phyloP scores from a whole-genome alignment of 2,329 filamentous ascomycete species.

The Byssoonygena ceratinophila region DNA sequence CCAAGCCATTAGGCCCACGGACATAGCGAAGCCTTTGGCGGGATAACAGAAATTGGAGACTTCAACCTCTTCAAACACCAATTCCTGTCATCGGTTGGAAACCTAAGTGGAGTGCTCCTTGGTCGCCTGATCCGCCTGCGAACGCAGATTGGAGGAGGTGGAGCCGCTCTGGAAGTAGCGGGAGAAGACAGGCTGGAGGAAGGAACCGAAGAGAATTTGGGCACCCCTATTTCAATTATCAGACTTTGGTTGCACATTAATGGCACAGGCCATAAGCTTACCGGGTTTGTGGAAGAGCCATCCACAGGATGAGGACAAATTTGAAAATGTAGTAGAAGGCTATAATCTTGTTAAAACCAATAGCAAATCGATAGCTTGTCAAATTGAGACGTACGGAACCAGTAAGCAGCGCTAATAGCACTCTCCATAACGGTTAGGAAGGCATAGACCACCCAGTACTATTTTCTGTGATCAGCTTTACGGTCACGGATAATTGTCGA shows the following conservation, averaged over 20 bases:
- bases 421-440: slow-evolving; percentile 58
- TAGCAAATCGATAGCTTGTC: slow-evolving; percentile 19
- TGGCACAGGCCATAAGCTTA: slow-evolving; percentile 43
- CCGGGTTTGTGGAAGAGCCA: slow-evolving; percentile 88
- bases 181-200: slow-evolving; percentile 81
- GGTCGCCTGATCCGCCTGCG: slow-evolving; percentile 65
- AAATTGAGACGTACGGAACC: slow-evolving; percentile 47
- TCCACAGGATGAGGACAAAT: slow-evolving; percentile 94
- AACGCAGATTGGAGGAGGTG: slow-evolving; percentile 76
- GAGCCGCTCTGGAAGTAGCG: slow-evolving; percentile 75
- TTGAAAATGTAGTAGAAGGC: slow-evolving; percentile 99
- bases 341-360: slow-evolving; percentile 18
- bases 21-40: too few relatives aligned
- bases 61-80: background rate
- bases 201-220: slow-evolving; percentile 91
- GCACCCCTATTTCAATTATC: slow-evolving; percentile 56
- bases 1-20: background rate
- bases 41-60: too few relatives aligned
- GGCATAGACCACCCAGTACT: slow-evolving; percentile 60
- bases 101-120: slow-evolving; percentile 53
- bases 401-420: slow-evolving; percentile 56
- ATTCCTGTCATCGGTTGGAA: background rate
- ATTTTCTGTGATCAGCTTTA: slow-evolving; percentile 17
- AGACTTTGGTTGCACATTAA: slow-evolving; percentile 5
- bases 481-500: slow-evolving; percentile 10